Evolutionary conservation across 768 basidiomycete species (phyloP).

Genomic region (Termitomyces sp.): DNA sequence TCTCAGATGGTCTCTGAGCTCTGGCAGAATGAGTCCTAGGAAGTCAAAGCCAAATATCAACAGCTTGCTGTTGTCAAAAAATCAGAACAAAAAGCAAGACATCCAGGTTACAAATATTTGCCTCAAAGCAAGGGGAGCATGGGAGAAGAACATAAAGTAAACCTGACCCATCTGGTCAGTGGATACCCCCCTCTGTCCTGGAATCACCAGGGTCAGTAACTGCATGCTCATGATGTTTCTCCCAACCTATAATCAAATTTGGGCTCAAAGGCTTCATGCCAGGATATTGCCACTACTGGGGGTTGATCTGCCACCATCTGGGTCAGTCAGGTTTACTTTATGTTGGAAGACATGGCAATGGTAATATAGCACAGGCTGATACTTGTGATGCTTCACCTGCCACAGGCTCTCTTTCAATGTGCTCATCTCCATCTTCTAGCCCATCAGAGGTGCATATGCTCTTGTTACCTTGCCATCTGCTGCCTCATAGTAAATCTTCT

Average conservation of each 20-base stretch:
- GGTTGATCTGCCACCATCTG: too few species aligned
- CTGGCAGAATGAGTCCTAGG: slow-evolving; percentile 3
- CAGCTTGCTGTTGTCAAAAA: slow-evolving; percentile 1
- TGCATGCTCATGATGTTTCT: too few species aligned
- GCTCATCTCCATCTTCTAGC: neutral
- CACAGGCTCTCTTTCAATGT: neutral
- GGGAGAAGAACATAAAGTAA: too few species aligned
- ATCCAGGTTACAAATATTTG: slow-evolving; percentile 6
- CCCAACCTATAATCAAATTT: too few species aligned
- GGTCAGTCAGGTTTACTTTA: too few species aligned
- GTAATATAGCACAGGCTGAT: neutral
- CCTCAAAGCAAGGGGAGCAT: slow-evolving; percentile 1
- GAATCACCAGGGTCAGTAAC: too few species aligned
- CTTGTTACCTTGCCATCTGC: neutral
- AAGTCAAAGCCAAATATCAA: slow-evolving; percentile 1
- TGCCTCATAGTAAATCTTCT: neutral
- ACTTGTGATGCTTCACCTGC: neutral
- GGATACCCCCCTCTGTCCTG: too few species aligned
- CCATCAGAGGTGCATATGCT: neutral
- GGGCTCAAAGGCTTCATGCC: too few species aligned
- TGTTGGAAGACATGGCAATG: too few species aligned
- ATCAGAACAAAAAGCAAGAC: slow-evolving; percentile 2
- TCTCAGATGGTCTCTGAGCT: slow-evolving; percentile 1
- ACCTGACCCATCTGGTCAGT: too few species aligned
- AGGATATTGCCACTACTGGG: too few species aligned